Evolutionary conservation across 2,329 filamentous ascomycete species (phyloP).

Genomic region (Fusarium globosum): DNA sequence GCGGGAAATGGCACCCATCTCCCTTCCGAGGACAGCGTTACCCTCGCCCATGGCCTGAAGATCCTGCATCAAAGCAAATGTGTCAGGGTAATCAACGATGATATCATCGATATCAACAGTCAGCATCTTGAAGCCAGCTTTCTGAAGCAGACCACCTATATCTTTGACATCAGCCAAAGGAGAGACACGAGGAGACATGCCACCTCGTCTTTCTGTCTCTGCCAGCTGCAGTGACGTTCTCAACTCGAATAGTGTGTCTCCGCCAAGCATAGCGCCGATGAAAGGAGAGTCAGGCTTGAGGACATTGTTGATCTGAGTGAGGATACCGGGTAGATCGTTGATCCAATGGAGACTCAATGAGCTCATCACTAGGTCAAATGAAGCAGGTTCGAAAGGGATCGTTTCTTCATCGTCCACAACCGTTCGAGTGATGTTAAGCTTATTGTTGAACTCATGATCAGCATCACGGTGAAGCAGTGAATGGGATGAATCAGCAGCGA

Average conservation of each 20-base stretch:
- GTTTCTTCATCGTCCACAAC: conserved; percentile 80
- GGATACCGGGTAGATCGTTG: conserved; percentile 89
- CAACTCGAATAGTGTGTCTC: conserved; percentile 92
- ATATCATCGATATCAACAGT: conserved; percentile 99
- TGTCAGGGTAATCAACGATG: conserved; percentile 91
- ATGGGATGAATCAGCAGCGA: conserved; percentile 84
- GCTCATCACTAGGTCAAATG: conserved; percentile 91
- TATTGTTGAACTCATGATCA: conserved; percentile 77
- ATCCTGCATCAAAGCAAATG: conserved; percentile 91
- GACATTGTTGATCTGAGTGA: conserved; percentile 85
- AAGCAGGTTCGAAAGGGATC: conserved; percentile 78
- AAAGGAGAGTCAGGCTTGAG: conserved; percentile 93
- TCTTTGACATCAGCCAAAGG: conserved; percentile 93
- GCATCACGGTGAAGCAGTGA: conserved; percentile 84
- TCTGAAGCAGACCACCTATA: conserved; percentile 85
- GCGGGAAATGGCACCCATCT: conserved; percentile 79
- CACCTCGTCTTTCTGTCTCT: conserved; percentile 89
- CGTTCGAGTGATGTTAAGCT: conserved; percentile 77
- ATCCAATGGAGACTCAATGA: conserved; percentile 95
- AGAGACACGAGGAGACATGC: conserved; percentile 89
- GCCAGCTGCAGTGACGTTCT: conserved; percentile 93
- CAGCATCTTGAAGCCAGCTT: conserved; percentile 92
- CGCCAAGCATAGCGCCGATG: conserved; percentile 95
- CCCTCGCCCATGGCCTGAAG: conserved; percentile 96
- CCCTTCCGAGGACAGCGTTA: conserved; percentile 87